Evolutionary conservation across 2,329 filamentous ascomycete genomes (phyloP).

Genomic region (Nothophoma quercina): DNA sequence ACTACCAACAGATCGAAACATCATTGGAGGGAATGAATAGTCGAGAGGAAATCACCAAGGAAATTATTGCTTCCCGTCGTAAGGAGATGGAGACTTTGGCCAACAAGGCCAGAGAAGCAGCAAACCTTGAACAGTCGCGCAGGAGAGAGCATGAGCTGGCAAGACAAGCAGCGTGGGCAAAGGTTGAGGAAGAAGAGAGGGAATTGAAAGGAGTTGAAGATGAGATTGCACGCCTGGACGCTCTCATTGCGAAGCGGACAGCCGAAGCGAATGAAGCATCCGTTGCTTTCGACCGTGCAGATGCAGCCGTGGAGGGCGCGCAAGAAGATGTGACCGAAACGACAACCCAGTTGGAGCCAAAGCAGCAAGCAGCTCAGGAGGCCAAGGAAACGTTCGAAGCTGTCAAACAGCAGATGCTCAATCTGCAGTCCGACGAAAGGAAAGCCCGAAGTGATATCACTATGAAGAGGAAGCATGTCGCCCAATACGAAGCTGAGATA

Average conservation of each 20-base stretch:
- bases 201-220: constrained; percentile 37
- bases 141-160: constrained; percentile 66
- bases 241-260: constrained; percentile 59
- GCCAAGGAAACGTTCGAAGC: constrained; percentile 63
- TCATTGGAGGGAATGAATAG: constrained; percentile 75
- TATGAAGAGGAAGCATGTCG: constrained; percentile 56
- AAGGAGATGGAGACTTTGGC: constrained; percentile 67
- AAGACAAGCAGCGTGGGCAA: constrained; percentile 82
- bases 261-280: constrained; percentile 54
- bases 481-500: constrained; percentile 56
- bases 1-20: constrained; percentile 85
- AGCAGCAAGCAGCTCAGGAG: constrained; percentile 57
- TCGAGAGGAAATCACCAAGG: constrained; percentile 67
- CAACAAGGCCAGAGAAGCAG: constrained; percentile 69
- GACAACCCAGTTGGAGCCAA: constrained; percentile 49
- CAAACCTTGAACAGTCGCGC: constrained; percentile 71
- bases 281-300: constrained; percentile 54
- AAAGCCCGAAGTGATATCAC: constrained; percentile 68
- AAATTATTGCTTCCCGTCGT: constrained; percentile 70
- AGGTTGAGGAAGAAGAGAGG: constrained; percentile 79
- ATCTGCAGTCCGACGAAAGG: constrained; percentile 67
- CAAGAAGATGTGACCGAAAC: constrained; percentile 44
- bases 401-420: constrained; percentile 61
- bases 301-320: constrained; percentile 50
- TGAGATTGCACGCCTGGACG: constrained; percentile 46